Evolutionary conservation across 192 early-diverging fungal species (phyloP), one percentile per base, ranked within the genome.

Genomic region (Coemansia sp.): DNA sequence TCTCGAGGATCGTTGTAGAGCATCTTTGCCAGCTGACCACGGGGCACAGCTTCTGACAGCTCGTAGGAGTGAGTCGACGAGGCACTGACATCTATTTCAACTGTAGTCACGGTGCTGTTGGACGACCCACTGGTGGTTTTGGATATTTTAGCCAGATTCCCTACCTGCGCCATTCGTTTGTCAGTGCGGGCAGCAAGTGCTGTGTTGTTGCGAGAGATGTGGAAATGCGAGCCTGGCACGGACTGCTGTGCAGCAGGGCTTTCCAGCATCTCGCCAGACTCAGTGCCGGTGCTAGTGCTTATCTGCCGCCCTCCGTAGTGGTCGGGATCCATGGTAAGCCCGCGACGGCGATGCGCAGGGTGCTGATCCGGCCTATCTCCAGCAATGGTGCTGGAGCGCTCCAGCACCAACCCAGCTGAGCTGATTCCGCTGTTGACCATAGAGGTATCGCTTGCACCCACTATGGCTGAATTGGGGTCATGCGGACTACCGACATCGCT

Each of bases 321-420:
- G 24, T 80, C 77, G 0, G 72, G 72, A 18, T 74, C 77, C 59
- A 80, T 53, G 0, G 77, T 80, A 34, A 58, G 77, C 3, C 77
- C 77, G 14, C 77, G 68, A 20, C 77, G 71, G 14, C 71, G 71
- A 28, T 71, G 69, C 16, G 48, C 36, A 14, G 67, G 5, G 3
- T 50, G 36, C 18, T 61, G 60, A 21, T 42, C 51, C 2, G 63
- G 20, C 1, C 16, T 51, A 9, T 67, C 71, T 2, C 36, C 39
- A 11, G 45, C 45, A 39, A 58, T 58, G 18, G 45, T 39, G 28
- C 58, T 39, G 9, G 46, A 56, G 43, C 68, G 68, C 59, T 71
- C 77, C 1, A 61, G 38, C 24, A 71, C 65, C 37, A 63, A 53
- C 0, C 77, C 77, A 5, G 77, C 77, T 8, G 77, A 80, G 33